Evolutionary conservation across 2,329 filamentous ascomycete genomes (phyloP), one percentile per base, ranked within the genome.

Genomic region (Colletotrichum spinosum): DNA sequence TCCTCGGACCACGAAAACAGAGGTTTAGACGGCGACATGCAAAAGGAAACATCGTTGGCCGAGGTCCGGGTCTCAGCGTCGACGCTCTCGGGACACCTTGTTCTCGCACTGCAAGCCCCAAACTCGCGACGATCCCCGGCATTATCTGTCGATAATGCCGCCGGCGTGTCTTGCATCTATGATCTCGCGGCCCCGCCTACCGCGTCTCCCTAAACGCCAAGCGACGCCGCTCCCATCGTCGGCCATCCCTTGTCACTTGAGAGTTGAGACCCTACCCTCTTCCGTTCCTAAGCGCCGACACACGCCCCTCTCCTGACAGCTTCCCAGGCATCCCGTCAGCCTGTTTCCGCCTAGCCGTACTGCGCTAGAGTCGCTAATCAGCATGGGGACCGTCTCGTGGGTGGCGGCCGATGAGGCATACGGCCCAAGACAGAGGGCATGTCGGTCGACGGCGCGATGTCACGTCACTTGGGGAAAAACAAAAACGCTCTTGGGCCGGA

Each of bases 161-260:
- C 55, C 48, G 48, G 38, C 11, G 11, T 52, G 55, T 44, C 46
- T 55, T 37, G 38, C 13, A 41, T 25, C 25, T 25, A 25, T 25
- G 25, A 25, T 25, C 25, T 25, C 25, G 25, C 25, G 25, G 25
- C 25, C 25, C 25, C 25, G 25, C 35, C 11, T 12, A 39, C 39
- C n/a, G 50, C 33, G 45, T n/a, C 35, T 50, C 57, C 59, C 59
- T 62, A 44, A 49, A 57, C 49, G 60, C 52, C 34, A 59, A 42
- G 48, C 15, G 55, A 52, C 42, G 13, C 55, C 25, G 35, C 41
- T 51, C 39, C 34, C 39, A 8, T 12, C 41, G 12, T 45, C 45
- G 45, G 46, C 41, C 41, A 62, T 58, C 60, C 60, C 60, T 59
- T 17, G 17, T 17, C 17, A 17, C 17, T 17, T 17, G 2, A 15